Evolutionary conservation across 73 alveolate genomes (phyloP).

Genomic region (Paramecium caudatum): DNA sequence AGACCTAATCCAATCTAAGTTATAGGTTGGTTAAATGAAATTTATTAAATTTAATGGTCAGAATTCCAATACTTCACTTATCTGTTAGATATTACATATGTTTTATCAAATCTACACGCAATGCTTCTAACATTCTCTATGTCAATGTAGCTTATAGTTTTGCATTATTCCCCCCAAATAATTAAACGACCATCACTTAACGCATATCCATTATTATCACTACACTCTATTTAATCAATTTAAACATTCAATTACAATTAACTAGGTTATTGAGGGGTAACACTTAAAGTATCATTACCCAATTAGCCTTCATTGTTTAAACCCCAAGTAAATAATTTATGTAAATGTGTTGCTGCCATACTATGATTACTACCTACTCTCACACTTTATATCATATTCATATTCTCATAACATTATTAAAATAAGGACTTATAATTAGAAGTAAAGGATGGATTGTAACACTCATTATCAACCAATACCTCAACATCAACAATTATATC

Average conservation of each 20-base stretch:
- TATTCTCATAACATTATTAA: constrained; percentile 37
- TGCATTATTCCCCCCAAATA: constrained; percentile 23
- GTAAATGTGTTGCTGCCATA: constrained; percentile 81
- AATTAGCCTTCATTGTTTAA: constrained; percentile 92
- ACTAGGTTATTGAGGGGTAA: constrained; percentile 18
- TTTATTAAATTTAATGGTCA: not conserved
- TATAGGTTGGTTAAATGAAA: not conserved
- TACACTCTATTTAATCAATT: constrained; percentile 65
- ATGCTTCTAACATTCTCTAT: constrained; percentile 80
- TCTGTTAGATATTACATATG: constrained; percentile 86
- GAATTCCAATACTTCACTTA: constrained; percentile 88
- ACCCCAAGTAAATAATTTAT: constrained; percentile 91
- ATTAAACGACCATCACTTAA: constrained; percentile 15
- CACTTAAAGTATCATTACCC: constrained; percentile 92
- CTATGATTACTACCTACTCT: constrained; percentile 88
- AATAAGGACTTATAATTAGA: not conserved
- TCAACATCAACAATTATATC: constrained; percentile 35
- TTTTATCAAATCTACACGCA: constrained; percentile 88
- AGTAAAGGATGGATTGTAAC: constrained; percentile 9
- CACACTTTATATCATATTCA: constrained; percentile 1
- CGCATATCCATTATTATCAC: constrained; percentile 36
- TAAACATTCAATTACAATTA: not conserved
- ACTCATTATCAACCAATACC: constrained; percentile 9
- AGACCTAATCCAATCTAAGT: not conserved
- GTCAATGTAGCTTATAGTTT: not conserved